Evolutionary conservation across 2,329 filamentous ascomycete genomes (phyloP).

Genomic region (Incumbomyces delicatus): DNA sequence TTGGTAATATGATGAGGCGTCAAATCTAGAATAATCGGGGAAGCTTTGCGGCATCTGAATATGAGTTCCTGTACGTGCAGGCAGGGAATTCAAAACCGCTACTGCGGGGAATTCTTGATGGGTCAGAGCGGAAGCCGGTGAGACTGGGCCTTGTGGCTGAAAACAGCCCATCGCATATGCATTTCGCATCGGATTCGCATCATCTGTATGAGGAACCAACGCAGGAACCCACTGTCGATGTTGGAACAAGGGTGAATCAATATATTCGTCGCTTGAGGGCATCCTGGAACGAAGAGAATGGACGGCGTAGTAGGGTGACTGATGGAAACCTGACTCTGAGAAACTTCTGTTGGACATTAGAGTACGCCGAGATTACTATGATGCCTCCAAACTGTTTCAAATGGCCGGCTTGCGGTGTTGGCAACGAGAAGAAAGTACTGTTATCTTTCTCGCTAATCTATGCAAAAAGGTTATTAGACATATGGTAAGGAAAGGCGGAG

Average conservation of each 20-base stretch:
- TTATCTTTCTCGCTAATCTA: too few relatives aligned
- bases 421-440: not conserved
- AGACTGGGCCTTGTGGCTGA: not conserved
- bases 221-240: conserved; percentile 15
- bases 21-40: not conserved
- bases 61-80: not conserved
- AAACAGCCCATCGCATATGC: not conserved
- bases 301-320: not conserved
- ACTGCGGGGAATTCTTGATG: not conserved
- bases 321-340: not conserved
- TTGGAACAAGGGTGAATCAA: conserved; percentile 19
- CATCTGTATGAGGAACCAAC: not conserved
- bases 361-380: not conserved
- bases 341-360: not conserved
- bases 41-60: not conserved
- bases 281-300: not conserved
- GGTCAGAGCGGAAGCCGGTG: not conserved
- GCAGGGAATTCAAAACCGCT: not conserved
- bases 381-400: not conserved
- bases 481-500: not conserved
- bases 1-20: not conserved
- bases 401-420: not conserved
- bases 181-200: not conserved
- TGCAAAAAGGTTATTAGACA: too few relatives aligned
- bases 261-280: conserved; percentile 13